A percentile compares a stretch with the other conserved stretches of the same genome.
Evolutionary conservation across 2,329 filamentous ascomycete genomes (phyloP).

Genomic region (Fusarium foetens): DNA sequence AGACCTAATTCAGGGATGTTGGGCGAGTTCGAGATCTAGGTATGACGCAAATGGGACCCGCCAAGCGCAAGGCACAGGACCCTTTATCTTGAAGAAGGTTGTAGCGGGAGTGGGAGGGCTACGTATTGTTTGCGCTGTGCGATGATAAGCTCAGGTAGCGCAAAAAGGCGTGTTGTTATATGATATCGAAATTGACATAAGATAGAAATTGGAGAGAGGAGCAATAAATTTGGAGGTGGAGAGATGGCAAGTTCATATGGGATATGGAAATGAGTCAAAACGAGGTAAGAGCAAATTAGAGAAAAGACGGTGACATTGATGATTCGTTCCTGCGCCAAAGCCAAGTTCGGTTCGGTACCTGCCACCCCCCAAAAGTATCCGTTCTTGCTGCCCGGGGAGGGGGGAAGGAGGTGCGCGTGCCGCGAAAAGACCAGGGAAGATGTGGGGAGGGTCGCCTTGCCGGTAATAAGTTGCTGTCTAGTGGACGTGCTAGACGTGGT

Average conservation of each 20-base stretch:
- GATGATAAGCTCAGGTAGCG: constrained; percentile 13
- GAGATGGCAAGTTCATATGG: constrained; percentile 24
- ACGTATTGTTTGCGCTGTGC: constrained; percentile 19
- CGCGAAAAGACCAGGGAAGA: constrained; percentile 18
- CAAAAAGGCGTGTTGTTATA: constrained; percentile 1
- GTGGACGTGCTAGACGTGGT: neutral
- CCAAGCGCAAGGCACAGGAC: constrained; percentile 41
- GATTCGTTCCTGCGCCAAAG: constrained; percentile 39
- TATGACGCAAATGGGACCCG: constrained; percentile 44
- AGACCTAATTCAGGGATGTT: constrained; percentile 28
- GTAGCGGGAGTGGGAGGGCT: constrained; percentile 22
- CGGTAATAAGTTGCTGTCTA: constrained; percentile 26
- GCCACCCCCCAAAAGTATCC: constrained; percentile 27
- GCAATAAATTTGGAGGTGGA: constrained; percentile 1
- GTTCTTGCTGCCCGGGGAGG: neutral
- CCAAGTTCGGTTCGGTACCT: constrained; percentile 36
- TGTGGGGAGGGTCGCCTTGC: constrained; percentile 27
- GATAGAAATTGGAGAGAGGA: constrained; percentile 5
- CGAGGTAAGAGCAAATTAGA: constrained; percentile 27
- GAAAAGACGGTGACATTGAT: constrained; percentile 41
- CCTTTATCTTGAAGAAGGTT: constrained; percentile 35
- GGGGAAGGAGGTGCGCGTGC: constrained; percentile 31
- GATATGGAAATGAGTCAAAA: constrained; percentile 35
- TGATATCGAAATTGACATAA: neutral
- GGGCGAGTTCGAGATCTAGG: constrained; percentile 27